Percentiles rank a stretch among this genome's conserved stretches.
Conservation (phyloP, 139 green algal species). For the Ettlia oleoabundans region DNA sequence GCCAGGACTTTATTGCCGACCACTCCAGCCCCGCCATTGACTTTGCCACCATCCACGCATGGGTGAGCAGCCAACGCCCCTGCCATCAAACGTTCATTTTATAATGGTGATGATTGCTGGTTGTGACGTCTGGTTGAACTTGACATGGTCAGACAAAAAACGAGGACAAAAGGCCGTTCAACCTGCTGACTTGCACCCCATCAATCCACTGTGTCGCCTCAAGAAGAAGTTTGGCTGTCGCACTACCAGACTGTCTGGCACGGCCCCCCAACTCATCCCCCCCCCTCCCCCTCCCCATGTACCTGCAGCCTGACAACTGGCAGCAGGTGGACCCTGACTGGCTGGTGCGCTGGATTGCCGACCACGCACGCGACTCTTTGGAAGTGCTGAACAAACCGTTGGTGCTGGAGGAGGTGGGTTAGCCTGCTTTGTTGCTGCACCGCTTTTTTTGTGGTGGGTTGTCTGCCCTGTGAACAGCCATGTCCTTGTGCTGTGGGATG, state of each 20-base stretch:
- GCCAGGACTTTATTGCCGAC: constrained; percentile 61
- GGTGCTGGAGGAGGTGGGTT: constrained; percentile 82
- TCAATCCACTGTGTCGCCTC: no score
- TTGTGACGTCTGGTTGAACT: no score
- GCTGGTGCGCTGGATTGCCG: constrained; percentile 49
- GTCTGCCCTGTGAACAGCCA: no score
- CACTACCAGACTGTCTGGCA: no score
- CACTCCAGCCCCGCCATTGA: constrained; percentile 53
- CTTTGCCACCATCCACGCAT: constrained; percentile 62
- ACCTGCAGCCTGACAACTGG: constrained; percentile 58
- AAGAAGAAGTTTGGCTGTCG: no score
- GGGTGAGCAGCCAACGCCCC: no score
- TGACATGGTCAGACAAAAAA: no score
- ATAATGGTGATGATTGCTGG: no score
- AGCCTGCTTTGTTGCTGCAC: background rate
- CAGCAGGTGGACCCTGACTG: constrained; percentile 43
- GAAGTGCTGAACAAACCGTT: constrained; percentile 54
- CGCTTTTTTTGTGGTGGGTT: background rate
- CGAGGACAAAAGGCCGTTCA: no score
- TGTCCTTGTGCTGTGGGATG: no score
- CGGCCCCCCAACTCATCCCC: background rate
- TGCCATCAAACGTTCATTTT: no score
- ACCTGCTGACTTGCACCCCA: no score
- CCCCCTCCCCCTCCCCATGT: background rate
- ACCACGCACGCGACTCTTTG: constrained; percentile 38